phyloP scores from a whole-genome alignment of 2,329 filamentous ascomycete species.

The Epichloe amarillans region DNA sequence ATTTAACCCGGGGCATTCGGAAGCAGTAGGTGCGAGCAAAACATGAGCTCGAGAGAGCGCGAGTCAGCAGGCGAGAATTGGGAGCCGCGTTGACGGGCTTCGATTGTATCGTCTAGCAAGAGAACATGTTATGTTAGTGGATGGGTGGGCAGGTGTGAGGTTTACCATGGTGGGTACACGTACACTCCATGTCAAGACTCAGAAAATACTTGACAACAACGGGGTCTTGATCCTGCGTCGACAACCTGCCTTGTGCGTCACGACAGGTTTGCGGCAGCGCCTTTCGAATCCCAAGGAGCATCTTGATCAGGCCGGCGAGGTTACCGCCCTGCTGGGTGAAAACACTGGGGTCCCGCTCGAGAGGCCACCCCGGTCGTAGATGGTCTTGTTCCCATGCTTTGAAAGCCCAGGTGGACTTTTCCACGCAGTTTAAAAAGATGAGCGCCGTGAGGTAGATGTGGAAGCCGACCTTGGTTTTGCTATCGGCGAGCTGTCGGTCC shows the following conservation, averaged over 20 bases:
- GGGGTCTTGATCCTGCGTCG: conserved; percentile 32
- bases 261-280: conserved; percentile 40
- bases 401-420: conserved; percentile 57
- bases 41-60: conserved; percentile 36
- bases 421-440: conserved; percentile 51
- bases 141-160: no score
- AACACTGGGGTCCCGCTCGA: conserved; percentile 40
- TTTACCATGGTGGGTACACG: conserved; percentile 22
- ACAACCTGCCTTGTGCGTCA: conserved; percentile 33
- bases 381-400: conserved; percentile 54
- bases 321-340: conserved; percentile 47
- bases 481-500: conserved; percentile 47
- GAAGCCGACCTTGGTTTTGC: conserved; percentile 45
- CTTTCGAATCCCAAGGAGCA: conserved; percentile 48
- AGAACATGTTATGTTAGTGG: conserved; percentile 2
- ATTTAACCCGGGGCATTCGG: conserved; percentile 15
- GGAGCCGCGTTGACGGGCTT: conserved; percentile 34
- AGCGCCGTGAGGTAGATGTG: conserved; percentile 48
- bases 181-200: conserved; percentile 43
- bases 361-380: conserved; percentile 45
- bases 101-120: conserved; percentile 19
- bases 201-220: conserved; percentile 39
- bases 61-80: conserved; percentile 37
- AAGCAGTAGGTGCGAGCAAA: conserved; percentile 34
- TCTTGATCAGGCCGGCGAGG: conserved; percentile 44